Percentiles rank a stretch among this genome's conserved stretches.
Evolutionary conservation across 495 filamentous ascomycete species (phyloP).

Genomic region (Chlorociboria aeruginascens): DNA sequence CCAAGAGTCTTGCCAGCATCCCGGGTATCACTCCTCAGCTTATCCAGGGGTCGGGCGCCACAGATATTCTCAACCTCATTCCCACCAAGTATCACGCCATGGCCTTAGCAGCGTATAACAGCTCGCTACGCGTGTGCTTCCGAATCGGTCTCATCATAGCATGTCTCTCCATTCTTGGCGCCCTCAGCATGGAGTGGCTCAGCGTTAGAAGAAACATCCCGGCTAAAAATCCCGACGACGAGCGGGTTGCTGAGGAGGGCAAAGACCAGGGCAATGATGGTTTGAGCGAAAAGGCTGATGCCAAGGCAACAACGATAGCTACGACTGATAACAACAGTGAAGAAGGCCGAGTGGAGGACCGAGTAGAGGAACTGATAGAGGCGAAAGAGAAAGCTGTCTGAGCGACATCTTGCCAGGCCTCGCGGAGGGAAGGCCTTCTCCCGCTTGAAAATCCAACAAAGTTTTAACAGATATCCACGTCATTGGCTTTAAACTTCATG

Average conservation of each 20-base stretch:
- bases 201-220: not conserved
- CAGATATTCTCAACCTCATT: constrained; percentile 34
- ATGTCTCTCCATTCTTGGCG: constrained; percentile 46
- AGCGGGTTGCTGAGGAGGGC: not conserved
- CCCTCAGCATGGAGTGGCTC: constrained; percentile 53
- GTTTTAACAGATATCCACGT: no score
- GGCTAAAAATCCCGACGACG: not conserved
- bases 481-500: no score
- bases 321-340: not conserved
- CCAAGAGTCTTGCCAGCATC: constrained; percentile 25
- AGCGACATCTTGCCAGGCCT: not conserved
- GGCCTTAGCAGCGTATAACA: constrained; percentile 58
- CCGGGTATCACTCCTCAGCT: constrained; percentile 28
- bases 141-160: constrained; percentile 54
- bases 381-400: not conserved
- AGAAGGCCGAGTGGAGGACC: not conserved
- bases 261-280: not conserved
- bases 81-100: constrained; percentile 29
- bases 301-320: not conserved
- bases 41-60: constrained; percentile 37
- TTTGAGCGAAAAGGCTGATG: not conserved
- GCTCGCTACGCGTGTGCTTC: constrained; percentile 52
- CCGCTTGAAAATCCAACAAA: not conserved
- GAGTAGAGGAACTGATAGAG: not conserved
- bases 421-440: not conserved